Percentiles rank a stretch among this genome's conserved stretches.
phyloP scores from a whole-genome alignment of 345 rosid genomes.

The Streptanthus diversifolius region DNA sequence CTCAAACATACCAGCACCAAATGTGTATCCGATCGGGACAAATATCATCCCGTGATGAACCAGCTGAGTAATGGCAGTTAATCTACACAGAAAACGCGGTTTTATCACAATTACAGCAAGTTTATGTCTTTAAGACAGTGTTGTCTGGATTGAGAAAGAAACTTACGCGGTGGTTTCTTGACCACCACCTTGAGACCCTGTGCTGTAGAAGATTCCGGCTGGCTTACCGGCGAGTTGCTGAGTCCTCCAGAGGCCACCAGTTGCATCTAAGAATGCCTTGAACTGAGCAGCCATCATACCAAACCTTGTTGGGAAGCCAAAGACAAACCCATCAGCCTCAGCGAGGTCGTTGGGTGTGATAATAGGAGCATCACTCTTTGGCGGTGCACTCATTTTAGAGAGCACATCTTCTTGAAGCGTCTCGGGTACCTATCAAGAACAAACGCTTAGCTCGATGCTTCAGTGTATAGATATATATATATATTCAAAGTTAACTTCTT shows the following conservation, averaged over 20 bases:
- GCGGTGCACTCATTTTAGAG: slow-evolving; percentile 84
- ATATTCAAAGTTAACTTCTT: background rate
- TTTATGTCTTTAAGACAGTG: background rate
- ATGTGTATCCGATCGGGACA: slow-evolving; percentile 86
- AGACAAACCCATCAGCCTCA: slow-evolving; percentile 85
- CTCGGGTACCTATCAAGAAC: slow-evolving; percentile 65
- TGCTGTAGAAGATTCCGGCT: slow-evolving; percentile 91
- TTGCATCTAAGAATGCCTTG: slow-evolving; percentile 86
- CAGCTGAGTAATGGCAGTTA: slow-evolving; percentile 91
- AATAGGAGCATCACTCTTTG: slow-evolving; percentile 71
- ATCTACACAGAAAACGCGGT: slow-evolving; percentile 27
- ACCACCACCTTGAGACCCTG: slow-evolving; percentile 96
- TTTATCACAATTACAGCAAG: background rate
- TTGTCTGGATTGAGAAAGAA: background rate
- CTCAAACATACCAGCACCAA: slow-evolving; percentile 95
- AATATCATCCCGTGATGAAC: slow-evolving; percentile 94
- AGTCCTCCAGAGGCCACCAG: slow-evolving; percentile 89
- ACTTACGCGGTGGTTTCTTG: slow-evolving; percentile 95
- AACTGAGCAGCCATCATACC: slow-evolving; percentile 99
- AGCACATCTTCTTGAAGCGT: slow-evolving; percentile 79
- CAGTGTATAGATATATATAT: too few relatives aligned
- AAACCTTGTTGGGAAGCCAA: slow-evolving; percentile 94
- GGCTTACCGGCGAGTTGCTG: slow-evolving; percentile 93
- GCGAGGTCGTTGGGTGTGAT: slow-evolving; percentile 67
- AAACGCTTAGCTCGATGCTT: background rate